These are phyloP conservation scores for Rhizoclosmatium globosum DNA, from an alignment of 192 early-diverging fungal genomes.

Conservation along the genomic window DNA sequence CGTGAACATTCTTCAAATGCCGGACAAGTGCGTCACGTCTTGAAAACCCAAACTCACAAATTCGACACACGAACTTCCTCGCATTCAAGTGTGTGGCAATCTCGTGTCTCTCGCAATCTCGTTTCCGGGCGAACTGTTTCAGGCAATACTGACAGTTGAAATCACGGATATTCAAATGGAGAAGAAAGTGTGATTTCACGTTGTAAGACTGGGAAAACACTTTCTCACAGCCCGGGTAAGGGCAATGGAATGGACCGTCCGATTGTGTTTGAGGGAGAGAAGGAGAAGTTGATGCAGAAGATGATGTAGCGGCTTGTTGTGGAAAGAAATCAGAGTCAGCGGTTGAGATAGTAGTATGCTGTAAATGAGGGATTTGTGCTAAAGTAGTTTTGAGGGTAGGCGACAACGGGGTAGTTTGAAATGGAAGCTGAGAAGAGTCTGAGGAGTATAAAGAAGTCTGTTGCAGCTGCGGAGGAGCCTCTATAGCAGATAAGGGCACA, in stretches of 20 bases:
- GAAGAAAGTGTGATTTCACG: background rate
- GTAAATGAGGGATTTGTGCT: too few species aligned
- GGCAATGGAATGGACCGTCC: background rate
- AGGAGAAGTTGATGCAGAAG: too few species aligned
- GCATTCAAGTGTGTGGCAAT: background rate
- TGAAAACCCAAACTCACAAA: background rate
- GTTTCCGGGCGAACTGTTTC: background rate
- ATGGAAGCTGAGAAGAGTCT: too few species aligned
- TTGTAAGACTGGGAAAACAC: conserved; percentile 1
- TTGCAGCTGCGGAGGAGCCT: too few species aligned
- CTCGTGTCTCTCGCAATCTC: background rate
- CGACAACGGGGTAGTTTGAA: too few species aligned
- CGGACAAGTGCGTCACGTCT: background rate
- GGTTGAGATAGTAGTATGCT: too few species aligned
- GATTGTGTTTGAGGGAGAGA: too few species aligned
- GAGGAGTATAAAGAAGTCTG: too few species aligned
- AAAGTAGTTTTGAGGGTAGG: too few species aligned
- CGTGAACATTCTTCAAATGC: background rate
- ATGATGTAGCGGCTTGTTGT: too few species aligned
- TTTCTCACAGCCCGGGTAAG: background rate
- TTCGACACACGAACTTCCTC: background rate
- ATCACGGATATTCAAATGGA: background rate
- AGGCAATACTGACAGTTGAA: background rate
- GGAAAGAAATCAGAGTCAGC: too few species aligned
- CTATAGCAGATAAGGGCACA: too few species aligned